phyloP scores from a whole-genome alignment of 2,329 filamentous ascomycete genomes.

The Fusarium phyllophilum region DNA sequence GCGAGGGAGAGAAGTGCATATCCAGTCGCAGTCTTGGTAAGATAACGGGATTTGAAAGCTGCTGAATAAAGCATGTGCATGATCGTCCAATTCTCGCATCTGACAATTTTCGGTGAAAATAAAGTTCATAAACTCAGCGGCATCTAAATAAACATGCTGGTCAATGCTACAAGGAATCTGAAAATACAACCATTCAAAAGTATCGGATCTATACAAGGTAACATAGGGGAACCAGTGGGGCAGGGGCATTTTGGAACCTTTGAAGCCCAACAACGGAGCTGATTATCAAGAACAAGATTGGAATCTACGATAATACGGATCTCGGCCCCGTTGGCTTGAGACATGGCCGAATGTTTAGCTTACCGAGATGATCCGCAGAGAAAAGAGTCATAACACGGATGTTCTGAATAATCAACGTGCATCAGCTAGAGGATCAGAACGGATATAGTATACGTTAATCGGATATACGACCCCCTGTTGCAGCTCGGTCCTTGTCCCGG shows the following conservation, averaged over 20 bases:
- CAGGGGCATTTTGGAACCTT: conserved; percentile 15
- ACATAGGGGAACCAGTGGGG: conserved; percentile 17
- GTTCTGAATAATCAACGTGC: conserved; percentile 6
- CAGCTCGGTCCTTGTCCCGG: conserved; percentile 13
- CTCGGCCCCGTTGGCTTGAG: conserved; percentile 28
- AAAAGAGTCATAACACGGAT: conserved; percentile 4
- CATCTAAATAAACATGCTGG: conserved; percentile 10
- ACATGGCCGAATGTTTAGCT: conserved; percentile 21
- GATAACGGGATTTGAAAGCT: conserved; percentile 1
- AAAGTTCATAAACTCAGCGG: conserved; percentile 8
- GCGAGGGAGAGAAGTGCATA: not conserved
- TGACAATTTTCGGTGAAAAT: not conserved
- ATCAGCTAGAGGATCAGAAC: not conserved
- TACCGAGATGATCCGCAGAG: conserved; percentile 9
- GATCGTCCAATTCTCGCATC: not conserved
- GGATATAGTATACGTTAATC: conserved; percentile 25
- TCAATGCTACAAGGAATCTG: conserved; percentile 6
- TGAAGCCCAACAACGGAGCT: conserved; percentile 36
- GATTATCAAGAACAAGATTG: not conserved
- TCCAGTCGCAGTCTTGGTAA: not conserved
- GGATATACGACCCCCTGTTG: conserved; percentile 20
- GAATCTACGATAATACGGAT: conserved; percentile 1
- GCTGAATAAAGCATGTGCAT: conserved; percentile 1
- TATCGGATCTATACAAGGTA: conserved; percentile 15
- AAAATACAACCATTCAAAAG: not conserved